Percentiles rank a stretch among this genome's conserved stretches.
Conservation (phyloP, 371 early-diverging fungal genomes). For the Catenaria anguillulae region DNA sequence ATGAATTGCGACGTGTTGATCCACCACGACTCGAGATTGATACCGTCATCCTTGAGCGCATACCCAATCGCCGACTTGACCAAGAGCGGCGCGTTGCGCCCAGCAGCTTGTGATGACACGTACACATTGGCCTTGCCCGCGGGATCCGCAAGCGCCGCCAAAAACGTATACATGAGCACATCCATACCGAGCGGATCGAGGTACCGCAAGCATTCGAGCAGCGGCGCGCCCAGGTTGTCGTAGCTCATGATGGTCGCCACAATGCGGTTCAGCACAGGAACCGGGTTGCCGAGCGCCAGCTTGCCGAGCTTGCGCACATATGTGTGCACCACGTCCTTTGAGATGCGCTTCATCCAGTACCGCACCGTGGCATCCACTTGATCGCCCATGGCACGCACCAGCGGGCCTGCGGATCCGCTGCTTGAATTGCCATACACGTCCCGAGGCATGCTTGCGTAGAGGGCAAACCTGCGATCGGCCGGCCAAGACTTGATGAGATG, state of each 20-base stretch:
- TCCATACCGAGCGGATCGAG: not conserved
- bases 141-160: not conserved
- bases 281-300: not conserved
- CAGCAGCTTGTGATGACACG: not conserved
- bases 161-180: constrained; percentile 1
- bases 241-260: not conserved
- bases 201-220: not conserved
- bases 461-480: not conserved
- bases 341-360: not conserved
- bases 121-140: not conserved
- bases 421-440: not conserved
- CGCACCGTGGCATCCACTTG: not conserved
- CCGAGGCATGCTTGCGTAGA: not conserved
- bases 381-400: not conserved
- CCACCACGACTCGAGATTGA: not conserved
- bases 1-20: not conserved
- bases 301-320: not conserved
- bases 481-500: not conserved
- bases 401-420: no score
- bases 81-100: not conserved
- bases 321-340: not conserved
- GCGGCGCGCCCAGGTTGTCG: not conserved
- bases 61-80: not conserved
- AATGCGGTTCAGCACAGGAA: not conserved
- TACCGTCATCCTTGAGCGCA: not conserved